Conservation (phyloP, 805 yeast genomes). For the Starmera dryadoides region DNA sequence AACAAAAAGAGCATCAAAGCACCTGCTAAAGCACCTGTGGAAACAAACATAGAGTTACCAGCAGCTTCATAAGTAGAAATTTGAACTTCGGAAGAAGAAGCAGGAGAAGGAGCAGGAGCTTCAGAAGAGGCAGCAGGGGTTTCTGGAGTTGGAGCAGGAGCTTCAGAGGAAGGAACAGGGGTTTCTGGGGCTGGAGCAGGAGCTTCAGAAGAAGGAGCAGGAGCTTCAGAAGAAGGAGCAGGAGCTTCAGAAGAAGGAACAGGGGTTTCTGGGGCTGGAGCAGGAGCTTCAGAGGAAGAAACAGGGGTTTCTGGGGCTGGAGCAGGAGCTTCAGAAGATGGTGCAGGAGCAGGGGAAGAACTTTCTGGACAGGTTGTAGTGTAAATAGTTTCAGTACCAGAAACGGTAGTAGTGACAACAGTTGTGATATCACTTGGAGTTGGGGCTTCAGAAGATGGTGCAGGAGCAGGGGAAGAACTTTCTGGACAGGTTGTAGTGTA, state of each 20-base stretch:
- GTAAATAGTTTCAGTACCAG: constrained; percentile 12
- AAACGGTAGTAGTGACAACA: not conserved
- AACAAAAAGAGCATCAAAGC: not conserved
- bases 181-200: not conserved
- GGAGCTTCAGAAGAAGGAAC: too few species aligned
- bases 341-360: constrained; percentile 1
- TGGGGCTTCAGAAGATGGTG: not conserved
- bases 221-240: too few species aligned
- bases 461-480: constrained; percentile 2
- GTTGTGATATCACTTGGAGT: not conserved
- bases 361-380: constrained; percentile 18
- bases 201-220: too few species aligned
- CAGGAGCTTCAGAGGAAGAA: too few species aligned
- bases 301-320: too few species aligned
- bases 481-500: constrained; percentile 21
- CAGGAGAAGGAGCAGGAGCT: not conserved
- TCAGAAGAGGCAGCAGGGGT: constrained; percentile 8
- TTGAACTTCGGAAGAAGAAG: not conserved
- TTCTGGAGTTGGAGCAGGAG: constrained; percentile 7
- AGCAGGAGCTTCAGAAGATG: too few species aligned
- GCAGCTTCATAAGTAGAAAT: not conserved
- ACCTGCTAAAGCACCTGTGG: not conserved
- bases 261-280: too few species aligned
- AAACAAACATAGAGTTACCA: not conserved
- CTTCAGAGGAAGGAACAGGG: not conserved